Evolutionary conservation across 1,284 basidiomycete genomes (phyloP), one percentile per base, ranked within the genome.

Genomic region (Mycena sp.): DNA sequence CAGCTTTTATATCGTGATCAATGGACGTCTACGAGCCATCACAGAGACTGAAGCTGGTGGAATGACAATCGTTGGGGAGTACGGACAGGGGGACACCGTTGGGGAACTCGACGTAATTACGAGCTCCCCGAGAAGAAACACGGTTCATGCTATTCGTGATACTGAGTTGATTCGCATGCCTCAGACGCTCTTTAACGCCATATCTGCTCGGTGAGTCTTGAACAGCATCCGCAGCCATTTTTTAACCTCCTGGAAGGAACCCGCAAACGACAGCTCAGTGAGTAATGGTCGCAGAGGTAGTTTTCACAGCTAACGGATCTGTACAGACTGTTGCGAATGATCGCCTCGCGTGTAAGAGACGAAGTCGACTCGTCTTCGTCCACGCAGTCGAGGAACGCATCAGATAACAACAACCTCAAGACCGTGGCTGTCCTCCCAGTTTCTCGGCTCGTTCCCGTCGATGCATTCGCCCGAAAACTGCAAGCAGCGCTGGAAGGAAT

Each of bases 111-210:
- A 99, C 74, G 97, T 98, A 53, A 99, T 99, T 71, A 98, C 96
- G 7, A 93, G 91, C 68, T 92, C 91, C n/a, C 85, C 87, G 4
- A 86, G 98, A 64, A 85, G 91, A 53, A 96, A 91, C 58, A 99
- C 97, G 1, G 87, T 99, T 11, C 97, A 99, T 77, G 97, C 97
- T 4, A 99, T 99, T 68, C 93, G 97, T 71, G 97, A 99, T 75
- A 96, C 95, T 0, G 98, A 99, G 76, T 83, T 99, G n/a, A 98
- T 96, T 45, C 84, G 96, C 48, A 98, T 99, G 91, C 98, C 97
- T 0, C 91, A 95, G 73, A 98, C 97, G 0, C 83, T 99, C 16
- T 99, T 99, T 82, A 99, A 99, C 75, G 97, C 97, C 0, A 97
- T 97, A 61, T 95, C 93, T 48, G 88, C 92, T 14, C 83, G 92